phyloP scores from a whole-genome alignment of 2,329 filamentous ascomycete species.

The Domatiomyces globalis region DNA sequence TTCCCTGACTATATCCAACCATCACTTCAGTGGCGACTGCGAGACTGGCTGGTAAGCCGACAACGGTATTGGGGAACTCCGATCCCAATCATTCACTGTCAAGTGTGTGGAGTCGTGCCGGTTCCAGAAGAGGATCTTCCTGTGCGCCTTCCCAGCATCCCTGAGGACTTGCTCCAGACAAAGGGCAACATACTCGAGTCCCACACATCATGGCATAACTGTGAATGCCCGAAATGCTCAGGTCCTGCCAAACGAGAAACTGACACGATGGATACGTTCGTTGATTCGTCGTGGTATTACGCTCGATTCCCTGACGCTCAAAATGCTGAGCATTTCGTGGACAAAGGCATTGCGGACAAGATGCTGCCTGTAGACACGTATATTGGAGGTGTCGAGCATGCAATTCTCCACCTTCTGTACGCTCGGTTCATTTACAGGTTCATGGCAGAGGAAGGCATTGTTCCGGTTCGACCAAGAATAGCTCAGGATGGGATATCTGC shows the following conservation, averaged over 20 bases:
- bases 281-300: slow-evolving; percentile 91
- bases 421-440: slow-evolving; percentile 86
- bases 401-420: slow-evolving; percentile 78
- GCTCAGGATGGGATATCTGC: slow-evolving; percentile 19
- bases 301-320: slow-evolving; percentile 62
- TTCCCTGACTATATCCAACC: slow-evolving; percentile 34
- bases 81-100: slow-evolving; percentile 76
- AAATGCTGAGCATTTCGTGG: slow-evolving; percentile 49
- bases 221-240: slow-evolving; percentile 56
- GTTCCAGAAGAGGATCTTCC: slow-evolving; percentile 66
- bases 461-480: slow-evolving; percentile 9
- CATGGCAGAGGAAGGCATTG: slow-evolving; percentile 40
- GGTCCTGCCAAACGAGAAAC: slow-evolving; percentile 64
- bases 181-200: slow-evolving; percentile 64
- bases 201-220: slow-evolving; percentile 59
- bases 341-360: slow-evolving; percentile 40
- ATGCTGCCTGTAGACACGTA: slow-evolving; percentile 73
- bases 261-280: slow-evolving; percentile 93
- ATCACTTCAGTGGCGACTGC: slow-evolving; percentile 53
- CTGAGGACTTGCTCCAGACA: slow-evolving; percentile 50
- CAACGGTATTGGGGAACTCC: slow-evolving; percentile 86
- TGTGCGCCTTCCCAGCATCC: slow-evolving; percentile 56
- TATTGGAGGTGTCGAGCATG: slow-evolving; percentile 78
- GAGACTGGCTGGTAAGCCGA: slow-evolving; percentile 85
- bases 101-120: slow-evolving; percentile 60